Conservation (phyloP, 805 yeast genomes). For the Saccharomyces paradoxus region DNA sequence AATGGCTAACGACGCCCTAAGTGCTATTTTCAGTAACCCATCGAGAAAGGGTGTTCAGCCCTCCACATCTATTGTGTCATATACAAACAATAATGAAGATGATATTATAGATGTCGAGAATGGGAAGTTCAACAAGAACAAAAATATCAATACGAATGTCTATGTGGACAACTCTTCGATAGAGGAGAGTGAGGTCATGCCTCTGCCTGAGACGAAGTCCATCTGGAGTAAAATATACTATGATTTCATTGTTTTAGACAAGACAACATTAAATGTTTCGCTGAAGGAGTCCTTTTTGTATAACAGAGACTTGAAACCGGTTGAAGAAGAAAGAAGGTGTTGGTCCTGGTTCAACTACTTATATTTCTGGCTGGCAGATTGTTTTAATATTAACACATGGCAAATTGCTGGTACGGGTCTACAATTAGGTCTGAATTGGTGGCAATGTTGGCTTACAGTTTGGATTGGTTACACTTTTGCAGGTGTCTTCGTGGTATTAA, state of each 20-base stretch:
- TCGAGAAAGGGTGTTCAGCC: constrained; percentile 1
- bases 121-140: background rate
- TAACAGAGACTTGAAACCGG: constrained; percentile 73
- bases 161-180: constrained; percentile 2
- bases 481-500: constrained; percentile 59
- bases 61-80: background rate
- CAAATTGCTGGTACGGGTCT: constrained; percentile 86
- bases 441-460: constrained; percentile 85
- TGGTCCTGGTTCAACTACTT: constrained; percentile 83
- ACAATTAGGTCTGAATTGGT: constrained; percentile 71
- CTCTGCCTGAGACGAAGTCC: constrained; percentile 4
- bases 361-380: constrained; percentile 81
- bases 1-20: constrained; percentile 6
- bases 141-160: constrained; percentile 2
- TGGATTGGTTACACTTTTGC: constrained; percentile 75
- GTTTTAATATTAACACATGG: constrained; percentile 86
- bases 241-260: constrained; percentile 21
- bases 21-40: constrained; percentile 10
- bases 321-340: constrained; percentile 62
- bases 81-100: background rate
- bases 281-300: constrained; percentile 56
- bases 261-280: constrained; percentile 35
- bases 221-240: constrained; percentile 20
- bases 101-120: constrained; percentile 3
- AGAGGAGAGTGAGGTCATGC: constrained; percentile 3